Evolutionary conservation across 2,329 filamentous ascomycete genomes (phyloP), one percentile per base, ranked within the genome.

Genomic region (Raffaelea ambrosiae): DNA sequence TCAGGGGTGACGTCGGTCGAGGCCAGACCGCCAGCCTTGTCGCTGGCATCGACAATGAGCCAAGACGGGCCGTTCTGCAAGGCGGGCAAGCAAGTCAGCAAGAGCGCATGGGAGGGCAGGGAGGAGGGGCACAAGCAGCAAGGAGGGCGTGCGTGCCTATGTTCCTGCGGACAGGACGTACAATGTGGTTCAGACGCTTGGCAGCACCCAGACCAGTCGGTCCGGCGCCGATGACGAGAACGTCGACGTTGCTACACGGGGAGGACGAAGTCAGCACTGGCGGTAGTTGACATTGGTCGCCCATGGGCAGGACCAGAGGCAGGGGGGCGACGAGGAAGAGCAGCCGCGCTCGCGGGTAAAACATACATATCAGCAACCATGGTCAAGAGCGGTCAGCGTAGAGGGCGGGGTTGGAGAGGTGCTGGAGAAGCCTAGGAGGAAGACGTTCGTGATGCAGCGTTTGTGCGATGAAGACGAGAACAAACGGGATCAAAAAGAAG

Each of bases 131-230:
- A 19, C 3, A 13, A 16, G 19, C 10, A 11, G 54, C 55, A 47
- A 50, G 44, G 49, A 54, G 48, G 43, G 46, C 46, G 51, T 55
- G 56, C 60, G 65, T 62, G 57, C 58, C 54, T 36, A 40, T 13
- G 11, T 5, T n/a, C 11, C 4, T 8, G 21, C 29, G 9, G 10
- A 20, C 4, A 13, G 13, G 13, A 65, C 84, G 59, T 76, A 97
- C 93, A 64, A 96, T 83, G 72, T 98, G 93, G 71, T 97, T 86
- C 57, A 98, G 81, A 66, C 93, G 88, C 78, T 98, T 98, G 61
- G 93, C 93, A 66, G 93, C 93, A 77, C 93, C 93, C 59, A 97
- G 81, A 71, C 93, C 93, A 63, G 93, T 97, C 61, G 93, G 93
- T 65, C 93, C 93, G 71, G 91, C 91, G 65, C 93, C 93, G 74